Evolutionary conservation across 495 filamentous ascomycete genomes (phyloP), one percentile per base, ranked within the genome.

Genomic region (Aspergillus egyptiacus): DNA sequence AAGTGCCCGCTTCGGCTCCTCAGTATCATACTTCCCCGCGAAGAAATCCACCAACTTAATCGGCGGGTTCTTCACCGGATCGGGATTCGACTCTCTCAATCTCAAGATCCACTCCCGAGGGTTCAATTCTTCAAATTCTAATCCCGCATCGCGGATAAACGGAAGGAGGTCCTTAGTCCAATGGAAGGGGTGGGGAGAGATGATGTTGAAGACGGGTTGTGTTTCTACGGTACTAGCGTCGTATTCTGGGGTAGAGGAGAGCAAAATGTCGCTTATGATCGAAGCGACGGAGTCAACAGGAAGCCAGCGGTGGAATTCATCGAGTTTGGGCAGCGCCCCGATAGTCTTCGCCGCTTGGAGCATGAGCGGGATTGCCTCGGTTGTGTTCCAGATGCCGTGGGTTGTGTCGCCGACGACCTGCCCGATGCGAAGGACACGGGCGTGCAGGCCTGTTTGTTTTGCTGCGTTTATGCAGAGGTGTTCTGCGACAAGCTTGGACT

Each of bases 401-500:
- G 57, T 23, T 0, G 64, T 75, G 55, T 83, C 78, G 1, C 71
- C 81, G 27, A 72, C 70, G 9, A 86, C 63, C 53, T 85, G 82
- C 0, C 82, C 82, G 24, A 83, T 72, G 14, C 82, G 66, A 1
- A 81, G 53, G 9, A 82, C 67, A 31, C 50, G 62, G 24, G 49
- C 54, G 32, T 23, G 57, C 42, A 62, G 68, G 22, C 51, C 58
- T 0, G 65, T 58, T n/a, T 62, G 48, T 22, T 49, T 42, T 11
- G 66, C 67, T 1, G 74, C 69, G 2, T 54, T 52, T 14, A 59
- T 48, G 40, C 70, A 62, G 17, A 81, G 70, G 10, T 76, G 59
- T 60, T 86, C 82, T 0, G 77, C 75, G 6, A 84, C 78, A 63
- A 81, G 82, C 62, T 86, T 86, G 3, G 74, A 78, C 24, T 73